phyloP scores from a whole-genome alignment of 768 basidiomycete species.

The Kwoniella bestiolae region DNA sequence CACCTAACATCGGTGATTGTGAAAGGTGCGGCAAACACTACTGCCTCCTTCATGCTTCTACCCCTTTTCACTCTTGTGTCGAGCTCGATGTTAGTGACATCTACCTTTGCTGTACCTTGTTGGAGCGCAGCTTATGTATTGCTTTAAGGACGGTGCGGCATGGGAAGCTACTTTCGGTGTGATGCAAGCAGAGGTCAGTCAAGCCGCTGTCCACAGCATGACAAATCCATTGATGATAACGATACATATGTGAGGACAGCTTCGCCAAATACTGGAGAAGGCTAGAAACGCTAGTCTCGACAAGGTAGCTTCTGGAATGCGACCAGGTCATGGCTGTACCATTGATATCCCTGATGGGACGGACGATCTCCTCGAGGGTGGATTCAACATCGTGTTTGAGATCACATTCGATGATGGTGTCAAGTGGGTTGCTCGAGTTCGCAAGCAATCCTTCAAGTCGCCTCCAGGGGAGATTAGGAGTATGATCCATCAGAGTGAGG shows the following conservation, averaged over 20 bases:
- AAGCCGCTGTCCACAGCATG: neutral
- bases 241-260: neutral
- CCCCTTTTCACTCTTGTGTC: neutral
- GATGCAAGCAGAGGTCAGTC: too few species aligned
- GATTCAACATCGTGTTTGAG: conserved; percentile 13
- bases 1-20: neutral
- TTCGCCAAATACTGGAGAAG: neutral
- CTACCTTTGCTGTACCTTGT: neutral
- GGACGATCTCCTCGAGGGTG: conserved; percentile 8
- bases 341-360: neutral
- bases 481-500: conserved; percentile 9
- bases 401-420: conserved; percentile 24
- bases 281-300: neutral
- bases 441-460: neutral
- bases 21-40: conserved; percentile 1
- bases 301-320: conserved; percentile 2
- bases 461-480: neutral
- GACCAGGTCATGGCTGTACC: conserved; percentile 1
- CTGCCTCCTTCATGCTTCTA: neutral
- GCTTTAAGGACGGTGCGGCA: neutral
- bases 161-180: neutral
- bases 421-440: conserved; percentile 20
- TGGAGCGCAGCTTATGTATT: neutral
- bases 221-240: neutral
- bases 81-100: neutral